Base-by-base conservation (phyloP, 805 yeast genomes). In the Cyberlindnera japonica region DNA sequence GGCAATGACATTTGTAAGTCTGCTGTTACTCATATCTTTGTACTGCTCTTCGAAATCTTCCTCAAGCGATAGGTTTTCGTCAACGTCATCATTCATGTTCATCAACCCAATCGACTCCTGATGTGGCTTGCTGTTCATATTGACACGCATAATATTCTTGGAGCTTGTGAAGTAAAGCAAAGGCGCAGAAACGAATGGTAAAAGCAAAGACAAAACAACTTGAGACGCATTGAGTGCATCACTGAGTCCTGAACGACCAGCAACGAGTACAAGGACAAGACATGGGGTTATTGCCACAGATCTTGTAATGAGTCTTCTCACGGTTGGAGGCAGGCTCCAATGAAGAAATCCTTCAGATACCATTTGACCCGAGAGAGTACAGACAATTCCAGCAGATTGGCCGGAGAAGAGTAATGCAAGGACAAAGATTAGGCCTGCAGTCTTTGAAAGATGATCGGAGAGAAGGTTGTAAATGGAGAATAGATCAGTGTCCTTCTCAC, bases 321-420 rank as follows among this genome's bases (percentile, higher is more conserved):
- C 63, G 38, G 86, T 86, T 5, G 96, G 96, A 13, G 88, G 77
- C 37, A 89, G 70, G 8, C 83, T 68, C 86, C 95, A 85, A 49
- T 75, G 74, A 31, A 86, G 69, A 54, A 88, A 90, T 2, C 97
- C 97, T 62, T 89, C 97, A 58, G 87, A 81, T 10, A 89, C 93
- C 87, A 88, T 87, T 61, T 89, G 97, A 14, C 96, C 95, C 8
- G 96, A 89, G 47, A 89, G 69, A 0, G 97, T 89, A 59, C 95
- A 88, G n/a, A 89, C 95, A 23, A 91, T 85, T 26, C 96, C 97
- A 2, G 96, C 96, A 59, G 90, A 80, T 55, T 89, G 89, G 11
- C 97, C 97, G 2, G 86, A 78, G 44, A 86, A 82, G 32, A 90
- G 65, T 51, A 90, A 70, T 1, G 96, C 97, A 40, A 88, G 64